These are phyloP conservation scores for Termitomyces eurrhizus DNA, from an alignment of 768 basidiomycete genomes.

Conservation along the genomic window DNA sequence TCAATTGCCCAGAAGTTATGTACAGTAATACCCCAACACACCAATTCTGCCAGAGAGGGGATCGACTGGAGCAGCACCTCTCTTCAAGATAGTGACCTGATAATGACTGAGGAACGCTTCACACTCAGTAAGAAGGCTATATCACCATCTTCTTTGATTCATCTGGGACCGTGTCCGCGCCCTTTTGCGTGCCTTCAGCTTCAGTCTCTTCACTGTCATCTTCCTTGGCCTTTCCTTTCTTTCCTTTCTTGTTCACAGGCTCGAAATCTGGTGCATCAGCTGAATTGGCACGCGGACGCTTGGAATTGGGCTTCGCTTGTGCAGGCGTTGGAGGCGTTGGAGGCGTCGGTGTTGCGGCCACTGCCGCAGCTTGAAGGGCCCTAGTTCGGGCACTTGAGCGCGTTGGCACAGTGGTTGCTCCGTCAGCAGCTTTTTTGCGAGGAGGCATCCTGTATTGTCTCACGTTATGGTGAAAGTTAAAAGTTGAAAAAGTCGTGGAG, in stretches of 20 bases:
- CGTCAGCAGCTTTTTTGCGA: slow-evolving; percentile 38
- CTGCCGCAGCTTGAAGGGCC: slow-evolving; percentile 20
- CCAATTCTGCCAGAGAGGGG: slow-evolving; percentile 39
- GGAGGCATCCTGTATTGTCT: slow-evolving; percentile 34
- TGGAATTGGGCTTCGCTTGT: slow-evolving; percentile 24
- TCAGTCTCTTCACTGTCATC: slow-evolving; percentile 10
- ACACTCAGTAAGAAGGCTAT: not conserved
- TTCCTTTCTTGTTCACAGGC: slow-evolving; percentile 27
- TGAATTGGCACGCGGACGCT: slow-evolving; percentile 26
- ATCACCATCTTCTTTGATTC: slow-evolving; percentile 44
- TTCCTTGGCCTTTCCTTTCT: slow-evolving; percentile 23
- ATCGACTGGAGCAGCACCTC: slow-evolving; percentile 56
- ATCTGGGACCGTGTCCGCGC: slow-evolving; percentile 17
- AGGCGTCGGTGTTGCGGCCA: slow-evolving; percentile 19
- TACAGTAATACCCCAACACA: slow-evolving; percentile 21
- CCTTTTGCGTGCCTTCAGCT: slow-evolving; percentile 21
- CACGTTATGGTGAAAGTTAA: slow-evolving; percentile 7
- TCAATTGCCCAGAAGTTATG: not conserved
- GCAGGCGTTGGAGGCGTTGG: slow-evolving; percentile 17
- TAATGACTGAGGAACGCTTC: slow-evolving; percentile 4
- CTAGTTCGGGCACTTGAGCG: slow-evolving; percentile 35
- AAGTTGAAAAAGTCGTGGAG: slow-evolving; percentile 2
- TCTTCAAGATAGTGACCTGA: slow-evolving; percentile 40
- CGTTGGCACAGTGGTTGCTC: slow-evolving; percentile 26
- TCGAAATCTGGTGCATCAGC: slow-evolving; percentile 22